Percentiles rank a stretch among this genome's conserved stretches.
phyloP scores from a whole-genome alignment of 257 asterid species.

The Lithospermum erythrorhizon region DNA sequence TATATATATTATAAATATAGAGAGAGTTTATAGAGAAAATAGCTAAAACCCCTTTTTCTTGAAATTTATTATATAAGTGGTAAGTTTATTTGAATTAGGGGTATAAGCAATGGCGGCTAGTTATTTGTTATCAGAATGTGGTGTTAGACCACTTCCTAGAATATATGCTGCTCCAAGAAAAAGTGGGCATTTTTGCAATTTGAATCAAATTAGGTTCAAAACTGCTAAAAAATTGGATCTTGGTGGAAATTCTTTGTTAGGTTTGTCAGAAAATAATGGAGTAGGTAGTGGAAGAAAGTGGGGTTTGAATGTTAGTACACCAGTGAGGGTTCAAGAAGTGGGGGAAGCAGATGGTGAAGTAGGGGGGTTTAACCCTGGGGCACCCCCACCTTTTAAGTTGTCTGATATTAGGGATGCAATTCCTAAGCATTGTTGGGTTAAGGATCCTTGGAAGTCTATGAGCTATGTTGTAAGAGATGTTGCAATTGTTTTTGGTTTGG shows the following conservation, averaged over 20 bases:
- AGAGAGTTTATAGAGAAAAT: constrained; percentile 2
- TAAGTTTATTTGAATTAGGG: neutral
- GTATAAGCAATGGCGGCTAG: constrained; percentile 17
- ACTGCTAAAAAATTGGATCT: constrained; percentile 20
- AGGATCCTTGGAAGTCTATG: constrained; percentile 81
- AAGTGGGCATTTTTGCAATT: constrained; percentile 10
- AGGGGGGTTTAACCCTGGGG: constrained; percentile 50
- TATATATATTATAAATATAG: too few relatives aligned
- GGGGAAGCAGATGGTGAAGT: constrained; percentile 27
- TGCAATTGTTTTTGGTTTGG: constrained; percentile 64
- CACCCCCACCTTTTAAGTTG: constrained; percentile 74
- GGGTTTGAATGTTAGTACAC: constrained; percentile 76
- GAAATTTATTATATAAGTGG: too few relatives aligned
- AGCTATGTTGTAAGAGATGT: constrained; percentile 82
- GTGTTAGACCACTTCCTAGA: constrained; percentile 28
- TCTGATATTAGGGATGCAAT: constrained; percentile 72
- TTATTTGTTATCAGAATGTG: constrained; percentile 36
- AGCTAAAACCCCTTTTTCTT: too few relatives aligned
- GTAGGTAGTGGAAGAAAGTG: constrained; percentile 37
- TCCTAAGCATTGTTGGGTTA: constrained; percentile 97
- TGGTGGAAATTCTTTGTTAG: constrained; percentile 14
- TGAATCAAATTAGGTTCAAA: constrained; percentile 25
- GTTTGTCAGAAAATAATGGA: constrained; percentile 20
- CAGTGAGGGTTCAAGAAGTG: constrained; percentile 36
- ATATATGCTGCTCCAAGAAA: constrained; percentile 30